Conservation (phyloP, 1,284 basidiomycete genomes). For the Irpex lacteus region DNA sequence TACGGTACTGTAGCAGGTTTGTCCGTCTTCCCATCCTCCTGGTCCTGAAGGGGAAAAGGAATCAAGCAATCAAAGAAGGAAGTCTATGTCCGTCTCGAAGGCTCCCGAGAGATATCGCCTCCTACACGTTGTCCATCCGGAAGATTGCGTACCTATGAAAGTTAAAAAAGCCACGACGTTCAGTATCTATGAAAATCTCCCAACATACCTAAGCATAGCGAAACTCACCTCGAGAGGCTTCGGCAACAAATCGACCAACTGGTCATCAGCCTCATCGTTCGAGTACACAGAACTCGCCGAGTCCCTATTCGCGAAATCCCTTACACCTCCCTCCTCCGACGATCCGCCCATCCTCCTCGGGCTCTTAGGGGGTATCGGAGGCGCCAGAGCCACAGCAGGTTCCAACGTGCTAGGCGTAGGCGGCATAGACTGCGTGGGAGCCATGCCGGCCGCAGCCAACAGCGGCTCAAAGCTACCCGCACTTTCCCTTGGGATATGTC, state of each 20-base stretch:
- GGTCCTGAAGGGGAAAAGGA: neutral
- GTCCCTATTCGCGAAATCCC: conserved; percentile 37
- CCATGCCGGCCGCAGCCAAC: conserved; percentile 37
- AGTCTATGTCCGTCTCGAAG: conserved; percentile 11
- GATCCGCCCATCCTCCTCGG: conserved; percentile 26
- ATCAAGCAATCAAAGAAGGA: neutral
- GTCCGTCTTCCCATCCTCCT: neutral
- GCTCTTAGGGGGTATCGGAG: conserved; percentile 44
- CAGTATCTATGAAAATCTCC: neutral
- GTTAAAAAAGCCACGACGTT: neutral
- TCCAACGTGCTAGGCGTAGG: conserved; percentile 20
- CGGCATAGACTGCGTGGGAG: conserved; percentile 16
- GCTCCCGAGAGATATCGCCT: conserved; percentile 24
- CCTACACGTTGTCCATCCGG: conserved; percentile 19
- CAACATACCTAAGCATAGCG: neutral
- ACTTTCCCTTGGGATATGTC: conserved; percentile 49
- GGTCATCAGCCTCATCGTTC: conserved; percentile 32
- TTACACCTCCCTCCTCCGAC: conserved; percentile 14
- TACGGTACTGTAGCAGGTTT: neutral
- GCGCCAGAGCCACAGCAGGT: conserved; percentile 17
- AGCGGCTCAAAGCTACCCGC: conserved; percentile 65
- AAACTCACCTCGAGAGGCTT: conserved; percentile 53
- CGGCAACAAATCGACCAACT: conserved; percentile 55
- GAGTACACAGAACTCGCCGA: conserved; percentile 24
- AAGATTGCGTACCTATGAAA: conserved; percentile 15